Evolutionary conservation across 345 rosid genomes (phyloP), one percentile per base, ranked within the genome.

Genomic region (Odontarrhena argentea): DNA sequence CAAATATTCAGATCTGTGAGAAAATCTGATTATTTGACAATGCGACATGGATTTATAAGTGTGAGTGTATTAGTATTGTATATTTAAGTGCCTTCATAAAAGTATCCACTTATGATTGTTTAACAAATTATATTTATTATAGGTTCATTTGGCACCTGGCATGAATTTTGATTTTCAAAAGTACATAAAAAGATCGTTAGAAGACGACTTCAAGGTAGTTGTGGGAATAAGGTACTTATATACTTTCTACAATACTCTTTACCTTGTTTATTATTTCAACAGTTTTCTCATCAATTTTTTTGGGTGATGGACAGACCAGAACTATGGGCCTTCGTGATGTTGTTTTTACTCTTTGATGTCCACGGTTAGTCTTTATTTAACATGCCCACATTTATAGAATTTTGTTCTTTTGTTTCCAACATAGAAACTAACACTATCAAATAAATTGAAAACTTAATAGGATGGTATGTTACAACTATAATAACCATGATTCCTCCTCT

Each of bases 141-240:
- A 92, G 98, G 98, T 89, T 62, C 98, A 92, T 82, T 75, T 89
- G 68, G 80, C 88, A n/a, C 86, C 95, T 9, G 85, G 91, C 47
- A 85, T 69, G 70, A 89, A 80, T 70, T 92, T 92, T 68, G 76
- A 92, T 77, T 92, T 92, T 52, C 98, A 85, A 63, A 87, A 92
- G 55, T 92, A 92, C 57, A 92, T 92, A 52, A 85, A 83, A 80
- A 77, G 86, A 67, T 87, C 96, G 26, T 70, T 92, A 11, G 95
- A 92, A 77, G 98, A 92, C 24, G 98, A 92, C 77, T 89, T 92
- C 57, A 92, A 92, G 78, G 86, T 85, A 26, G 89, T 89, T 6
- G 98, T 92, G 0, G 98, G 91, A 68, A 92, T 89, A 76, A 87
- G 84, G 96, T 87, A 79, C 34, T 6, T 45, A 28, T 14, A 15